These are phyloP conservation scores for Hemisphaericaspora subhashii DNA, from an alignment of 1,139 yeast species.

Conservation along the genomic window DNA sequence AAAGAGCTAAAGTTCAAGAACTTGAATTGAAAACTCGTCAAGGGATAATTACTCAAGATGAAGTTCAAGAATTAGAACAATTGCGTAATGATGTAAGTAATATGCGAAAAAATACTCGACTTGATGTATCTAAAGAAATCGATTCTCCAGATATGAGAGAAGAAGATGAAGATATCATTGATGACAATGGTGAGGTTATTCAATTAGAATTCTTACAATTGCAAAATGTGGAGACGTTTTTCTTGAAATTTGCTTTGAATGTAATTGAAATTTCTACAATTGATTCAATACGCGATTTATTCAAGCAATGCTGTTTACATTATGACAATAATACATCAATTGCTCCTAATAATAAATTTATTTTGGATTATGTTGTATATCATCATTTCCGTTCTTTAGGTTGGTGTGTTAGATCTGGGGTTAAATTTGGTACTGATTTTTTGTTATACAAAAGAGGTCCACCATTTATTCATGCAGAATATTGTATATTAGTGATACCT, in stretches of 20 bases:
- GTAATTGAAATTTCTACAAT: constrained; percentile 26
- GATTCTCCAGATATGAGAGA: constrained; percentile 4
- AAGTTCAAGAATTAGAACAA: constrained; percentile 25
- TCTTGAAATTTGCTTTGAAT: constrained; percentile 55
- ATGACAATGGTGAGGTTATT: constrained; percentile 43
- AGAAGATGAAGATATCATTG: constrained; percentile 16
- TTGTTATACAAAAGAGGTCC: constrained; percentile 88
- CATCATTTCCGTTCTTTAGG: constrained; percentile 88
- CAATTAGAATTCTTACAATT: constrained; percentile 67
- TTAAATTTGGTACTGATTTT: constrained; percentile 86
- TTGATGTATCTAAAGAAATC: neutral
- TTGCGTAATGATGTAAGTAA: constrained; percentile 26
- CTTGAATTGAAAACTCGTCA: constrained; percentile 32
- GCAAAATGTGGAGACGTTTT: constrained; percentile 75
- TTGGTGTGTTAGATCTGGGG: constrained; percentile 93
- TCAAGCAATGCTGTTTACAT: constrained; percentile 24
- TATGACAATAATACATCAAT: constrained; percentile 4
- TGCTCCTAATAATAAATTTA: constrained; percentile 38
- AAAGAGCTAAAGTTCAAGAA: constrained; percentile 41
- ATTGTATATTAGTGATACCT: constrained; percentile 57
- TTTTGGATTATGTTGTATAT: constrained; percentile 67
- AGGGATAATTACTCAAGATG: constrained; percentile 24
- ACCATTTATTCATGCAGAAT: constrained; percentile 93
- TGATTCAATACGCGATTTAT: constrained; percentile 24
- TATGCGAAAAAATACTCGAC: constrained; percentile 15